Evolutionary conservation across 2,329 filamentous ascomycete species (phyloP).

Genomic region (Penicillium verrucosum): DNA sequence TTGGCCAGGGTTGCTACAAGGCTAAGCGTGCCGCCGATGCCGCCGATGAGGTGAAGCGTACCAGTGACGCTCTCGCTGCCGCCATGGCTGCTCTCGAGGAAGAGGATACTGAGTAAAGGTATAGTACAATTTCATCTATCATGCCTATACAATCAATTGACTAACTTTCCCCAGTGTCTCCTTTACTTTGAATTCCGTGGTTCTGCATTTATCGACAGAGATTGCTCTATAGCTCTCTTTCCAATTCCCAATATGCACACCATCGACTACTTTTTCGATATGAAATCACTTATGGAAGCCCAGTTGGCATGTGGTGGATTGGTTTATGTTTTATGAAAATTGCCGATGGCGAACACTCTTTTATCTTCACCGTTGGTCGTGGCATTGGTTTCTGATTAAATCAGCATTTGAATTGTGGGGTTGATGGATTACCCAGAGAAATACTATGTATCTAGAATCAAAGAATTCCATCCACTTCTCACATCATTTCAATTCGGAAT

Average conservation of each 20-base stretch:
- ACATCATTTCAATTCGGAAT: neutral
- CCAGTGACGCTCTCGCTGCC: constrained; percentile 32
- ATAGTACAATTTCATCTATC: neutral
- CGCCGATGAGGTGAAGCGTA: constrained; percentile 52
- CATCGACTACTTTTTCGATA: neutral
- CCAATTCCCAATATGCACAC: neutral
- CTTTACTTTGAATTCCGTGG: neutral
- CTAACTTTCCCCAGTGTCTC: neutral
- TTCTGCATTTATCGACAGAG: neutral
- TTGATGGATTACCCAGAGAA: neutral
- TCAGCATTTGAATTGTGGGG: neutral
- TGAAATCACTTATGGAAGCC: neutral
- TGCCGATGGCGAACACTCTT: constrained; percentile 17
- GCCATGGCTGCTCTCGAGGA: constrained; percentile 33
- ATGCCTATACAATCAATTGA: too few species aligned
- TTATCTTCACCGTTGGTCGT: constrained; percentile 11
- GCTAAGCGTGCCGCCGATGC: constrained; percentile 64
- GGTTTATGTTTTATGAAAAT: neutral
- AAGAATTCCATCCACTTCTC: neutral
- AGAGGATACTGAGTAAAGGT: constrained; percentile 25
- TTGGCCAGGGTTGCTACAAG: constrained; percentile 51
- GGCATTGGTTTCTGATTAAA: neutral
- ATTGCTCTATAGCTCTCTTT: neutral
- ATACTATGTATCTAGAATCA: neutral
- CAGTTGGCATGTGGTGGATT: neutral